Conservation (phyloP, 2,329 filamentous ascomycete genomes). For the Knoxdaviesia proteae region DNA sequence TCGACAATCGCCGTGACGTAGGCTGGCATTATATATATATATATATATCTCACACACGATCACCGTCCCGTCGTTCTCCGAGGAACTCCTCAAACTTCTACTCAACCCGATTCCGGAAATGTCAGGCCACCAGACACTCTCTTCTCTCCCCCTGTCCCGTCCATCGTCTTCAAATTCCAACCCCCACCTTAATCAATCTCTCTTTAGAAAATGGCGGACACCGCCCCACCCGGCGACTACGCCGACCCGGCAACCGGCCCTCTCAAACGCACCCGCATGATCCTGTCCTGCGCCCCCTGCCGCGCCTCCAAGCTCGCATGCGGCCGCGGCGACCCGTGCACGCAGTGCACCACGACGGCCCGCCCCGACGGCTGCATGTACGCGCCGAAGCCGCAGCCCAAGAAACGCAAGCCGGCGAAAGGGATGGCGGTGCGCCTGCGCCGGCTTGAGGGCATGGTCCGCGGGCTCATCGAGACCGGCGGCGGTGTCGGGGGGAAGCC, state of each 20-base stretch:
- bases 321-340: constrained; percentile 29
- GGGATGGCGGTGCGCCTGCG: constrained; percentile 32
- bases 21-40: no score
- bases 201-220: not conserved
- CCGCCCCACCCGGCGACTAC: not conserved
- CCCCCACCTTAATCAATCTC: not conserved
- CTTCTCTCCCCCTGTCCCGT: not conserved
- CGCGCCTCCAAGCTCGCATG: constrained; percentile 35
- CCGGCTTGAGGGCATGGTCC: constrained; percentile 36
- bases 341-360: constrained; percentile 29
- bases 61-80: no score
- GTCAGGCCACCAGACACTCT: not conserved
- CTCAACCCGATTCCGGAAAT: not conserved
- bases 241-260: not conserved
- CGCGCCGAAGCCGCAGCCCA: constrained; percentile 22
- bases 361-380: constrained; percentile 25
- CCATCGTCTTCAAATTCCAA: not conserved
- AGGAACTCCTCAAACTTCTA: no score
- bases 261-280: constrained; percentile 24
- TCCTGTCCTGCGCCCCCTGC: constrained; percentile 31
- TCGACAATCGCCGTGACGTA: no score
- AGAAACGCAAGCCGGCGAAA: constrained; percentile 5
- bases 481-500: no score
- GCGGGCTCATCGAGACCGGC: constrained; percentile 27
- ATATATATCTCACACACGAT: no score